phyloP scores from a whole-genome alignment of 78 protist species.

The Bodo saltans region DNA sequence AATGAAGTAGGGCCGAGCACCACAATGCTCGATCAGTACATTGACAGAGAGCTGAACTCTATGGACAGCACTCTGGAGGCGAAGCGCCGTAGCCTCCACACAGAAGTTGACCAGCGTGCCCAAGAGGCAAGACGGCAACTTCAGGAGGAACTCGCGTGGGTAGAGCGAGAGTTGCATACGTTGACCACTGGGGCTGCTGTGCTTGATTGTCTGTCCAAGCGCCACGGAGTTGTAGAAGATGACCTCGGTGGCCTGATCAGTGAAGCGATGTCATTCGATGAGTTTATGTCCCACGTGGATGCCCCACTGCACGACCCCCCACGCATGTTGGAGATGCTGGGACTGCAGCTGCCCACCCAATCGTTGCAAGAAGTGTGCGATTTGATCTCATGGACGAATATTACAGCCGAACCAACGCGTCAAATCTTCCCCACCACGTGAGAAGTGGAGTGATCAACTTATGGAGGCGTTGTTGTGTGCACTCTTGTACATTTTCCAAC shows the following conservation, averaged over 20 bases:
- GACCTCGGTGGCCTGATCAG: background rate
- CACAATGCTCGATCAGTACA: background rate
- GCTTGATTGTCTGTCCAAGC: background rate
- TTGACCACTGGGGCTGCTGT: background rate
- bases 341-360: background rate
- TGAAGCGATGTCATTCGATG: background rate
- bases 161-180: background rate
- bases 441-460: too few species aligned
- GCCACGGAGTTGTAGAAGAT: background rate
- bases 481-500: too few species aligned
- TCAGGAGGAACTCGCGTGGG: background rate
- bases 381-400: background rate
- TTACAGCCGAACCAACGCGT: too few species aligned
- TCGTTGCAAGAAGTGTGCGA: background rate
- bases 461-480: too few species aligned
- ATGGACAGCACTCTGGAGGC: background rate
- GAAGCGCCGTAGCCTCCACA: background rate
- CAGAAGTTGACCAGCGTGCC: background rate
- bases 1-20: background rate
- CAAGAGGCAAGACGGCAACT: background rate
- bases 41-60: background rate
- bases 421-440: too few species aligned
- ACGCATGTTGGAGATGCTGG: background rate
- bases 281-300: background rate
- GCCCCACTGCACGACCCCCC: background rate